Base-by-base conservation (phyloP, 495 filamentous ascomycete genomes). In the Penicillium pulvis region DNA sequence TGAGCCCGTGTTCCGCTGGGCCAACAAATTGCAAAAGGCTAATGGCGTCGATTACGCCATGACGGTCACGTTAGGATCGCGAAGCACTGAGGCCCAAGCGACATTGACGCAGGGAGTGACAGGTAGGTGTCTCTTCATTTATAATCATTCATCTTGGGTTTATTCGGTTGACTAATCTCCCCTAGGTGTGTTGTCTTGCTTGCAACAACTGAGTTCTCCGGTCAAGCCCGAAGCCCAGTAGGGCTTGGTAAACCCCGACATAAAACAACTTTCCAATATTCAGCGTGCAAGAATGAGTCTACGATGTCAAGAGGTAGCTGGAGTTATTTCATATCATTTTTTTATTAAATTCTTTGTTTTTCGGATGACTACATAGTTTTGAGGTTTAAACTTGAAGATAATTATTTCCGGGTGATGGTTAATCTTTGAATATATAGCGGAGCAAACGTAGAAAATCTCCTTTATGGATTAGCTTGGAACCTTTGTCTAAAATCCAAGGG, bases 1-100 rank as follows among this genome's bases (percentile, higher is more conserved):
- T 63, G 93, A 97, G 68, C 87, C 90, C 47, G 87, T 96, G 23
- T 97, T 93, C 78, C 89, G 87, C 35, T 97, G 93, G 93, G 93
- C 92, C 28, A 96, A 96, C 72, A 79, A 85, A 33, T 72, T 96
- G 28, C 78, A 76, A 23, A 77, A 74, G 1, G 71, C 75, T 36
- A 76, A 80, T 30, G 71, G 67, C 6, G 79, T 95, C 44, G 71
- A 85, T 35, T 79, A 90, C 55, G 87, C 91, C 7, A 85, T 87
- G 62, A 96, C 91, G 1, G 91, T 96, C 19, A 91, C 86, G 51
- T 75, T 97, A 53, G 92, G 93, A 16, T 88, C 79, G 62, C 78
- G 92, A 46, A 95, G 91, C 73, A 96, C 92, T 0, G 90, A 94
- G 72, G 93, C 93, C 10, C 87, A 83, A 58, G 85, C 87, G 16